Evolutionary conservation across 208 protist genomes (phyloP).

Genomic region (Leishmania guyanensis): DNA sequence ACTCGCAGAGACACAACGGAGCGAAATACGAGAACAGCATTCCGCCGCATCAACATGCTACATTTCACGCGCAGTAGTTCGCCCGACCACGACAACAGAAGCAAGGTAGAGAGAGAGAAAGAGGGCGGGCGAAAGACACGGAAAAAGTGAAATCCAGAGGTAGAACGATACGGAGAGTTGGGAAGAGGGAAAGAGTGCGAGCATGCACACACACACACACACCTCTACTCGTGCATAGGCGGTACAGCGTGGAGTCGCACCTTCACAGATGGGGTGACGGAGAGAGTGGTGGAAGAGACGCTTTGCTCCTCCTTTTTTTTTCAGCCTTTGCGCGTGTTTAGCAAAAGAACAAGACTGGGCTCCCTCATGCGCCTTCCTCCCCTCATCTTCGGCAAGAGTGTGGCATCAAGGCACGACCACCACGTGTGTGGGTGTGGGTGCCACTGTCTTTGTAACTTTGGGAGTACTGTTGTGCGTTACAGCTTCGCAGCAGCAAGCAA

Average conservation of each 20-base stretch:
- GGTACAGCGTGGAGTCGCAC: neutral
- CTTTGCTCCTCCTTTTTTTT: too few species aligned
- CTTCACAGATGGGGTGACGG: neutral
- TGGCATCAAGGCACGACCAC: neutral
- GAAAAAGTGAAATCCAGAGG: neutral
- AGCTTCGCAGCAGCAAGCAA: neutral
- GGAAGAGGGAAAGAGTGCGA: neutral
- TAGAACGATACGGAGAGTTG: neutral
- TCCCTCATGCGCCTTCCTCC: neutral
- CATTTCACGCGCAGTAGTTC: neutral
- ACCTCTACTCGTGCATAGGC: neutral
- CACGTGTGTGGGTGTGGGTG: neutral
- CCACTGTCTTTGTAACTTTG: neutral
- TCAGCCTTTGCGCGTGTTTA: neutral
- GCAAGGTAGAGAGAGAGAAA: neutral
- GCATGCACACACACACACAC: neutral
- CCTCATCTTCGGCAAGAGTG: neutral
- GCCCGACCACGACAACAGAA: neutral
- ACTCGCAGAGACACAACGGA: neutral
- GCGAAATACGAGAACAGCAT: neutral
- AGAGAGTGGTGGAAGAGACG: too few species aligned
- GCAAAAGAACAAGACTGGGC: neutral
- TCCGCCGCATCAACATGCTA: neutral
- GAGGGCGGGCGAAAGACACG: neutral
- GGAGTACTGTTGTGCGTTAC: neutral